Conservation (phyloP, 176 grass and related monocot genomes). For the Phyllostachys edulis region DNA sequence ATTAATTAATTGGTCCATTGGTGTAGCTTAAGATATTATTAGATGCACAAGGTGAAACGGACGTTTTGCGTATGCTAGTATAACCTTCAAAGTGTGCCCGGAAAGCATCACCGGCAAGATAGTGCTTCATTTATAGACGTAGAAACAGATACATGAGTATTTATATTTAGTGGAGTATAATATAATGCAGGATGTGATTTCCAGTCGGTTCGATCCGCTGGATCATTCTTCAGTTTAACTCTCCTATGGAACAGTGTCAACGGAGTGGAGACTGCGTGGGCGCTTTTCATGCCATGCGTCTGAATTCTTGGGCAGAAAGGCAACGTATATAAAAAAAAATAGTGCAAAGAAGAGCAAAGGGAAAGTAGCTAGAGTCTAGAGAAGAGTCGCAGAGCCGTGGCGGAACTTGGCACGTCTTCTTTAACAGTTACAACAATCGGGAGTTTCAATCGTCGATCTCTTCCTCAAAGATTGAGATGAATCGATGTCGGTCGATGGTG, state of each 20-base stretch:
- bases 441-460: too few relatives aligned
- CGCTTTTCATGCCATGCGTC: neutral
- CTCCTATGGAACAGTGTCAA: neutral
- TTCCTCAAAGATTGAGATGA: too few relatives aligned
- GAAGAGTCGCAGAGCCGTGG: neutral
- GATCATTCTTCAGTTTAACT: neutral
- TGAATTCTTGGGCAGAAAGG: constrained; percentile 22
- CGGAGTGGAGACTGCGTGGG: constrained; percentile 15
- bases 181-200: neutral
- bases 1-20: too few relatives aligned
- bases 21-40: too few relatives aligned
- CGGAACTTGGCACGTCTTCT: neutral
- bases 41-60: neutral
- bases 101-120: too few relatives aligned
- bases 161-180: too few relatives aligned
- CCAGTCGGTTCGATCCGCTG: neutral
- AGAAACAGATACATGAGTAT: too few relatives aligned
- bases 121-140: too few relatives aligned
- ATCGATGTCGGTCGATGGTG: too few relatives aligned
- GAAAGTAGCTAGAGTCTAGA: neutral
- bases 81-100: too few relatives aligned
- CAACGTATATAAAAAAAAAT: neutral
- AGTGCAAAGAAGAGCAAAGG: neutral
- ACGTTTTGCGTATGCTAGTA: neutral
- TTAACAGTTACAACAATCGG: too few relatives aligned